Conservation (phyloP, 768 basidiomycete genomes). For the Tylopilus vinaceipallidus region DNA sequence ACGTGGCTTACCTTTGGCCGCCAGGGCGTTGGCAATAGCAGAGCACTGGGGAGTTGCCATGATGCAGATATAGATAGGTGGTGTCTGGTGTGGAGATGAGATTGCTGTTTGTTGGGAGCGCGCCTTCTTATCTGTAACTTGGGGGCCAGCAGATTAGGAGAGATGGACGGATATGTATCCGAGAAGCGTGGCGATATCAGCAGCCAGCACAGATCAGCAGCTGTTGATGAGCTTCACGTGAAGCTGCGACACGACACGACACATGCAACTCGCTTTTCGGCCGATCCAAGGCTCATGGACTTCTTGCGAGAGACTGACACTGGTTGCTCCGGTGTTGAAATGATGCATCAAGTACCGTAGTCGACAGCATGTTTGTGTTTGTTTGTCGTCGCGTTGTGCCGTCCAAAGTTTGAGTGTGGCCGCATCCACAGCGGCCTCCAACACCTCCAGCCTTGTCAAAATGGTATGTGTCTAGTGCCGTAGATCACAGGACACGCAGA, state of each 20-base stretch:
- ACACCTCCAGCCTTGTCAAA: constrained; percentile 30
- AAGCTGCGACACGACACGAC: no score
- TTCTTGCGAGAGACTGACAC: no score
- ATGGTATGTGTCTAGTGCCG: constrained; percentile 36
- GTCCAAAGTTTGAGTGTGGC: neutral
- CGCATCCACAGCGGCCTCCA: constrained; percentile 5
- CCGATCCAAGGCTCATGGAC: no score
- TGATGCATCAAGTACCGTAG: no score
- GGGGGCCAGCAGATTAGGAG: constrained; percentile 10
- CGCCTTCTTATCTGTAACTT: constrained; percentile 14
- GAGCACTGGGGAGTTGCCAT: constrained; percentile 46
- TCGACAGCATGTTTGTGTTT: constrained; percentile 12
- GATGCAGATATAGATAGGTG: constrained; percentile 47
- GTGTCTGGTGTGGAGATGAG: neutral
- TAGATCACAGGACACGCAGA: neutral
- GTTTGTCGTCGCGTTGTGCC: constrained; percentile 15
- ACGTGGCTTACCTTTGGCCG: constrained; percentile 41
- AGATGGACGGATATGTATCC: constrained; percentile 14
- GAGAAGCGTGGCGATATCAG: neutral
- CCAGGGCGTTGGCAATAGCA: constrained; percentile 54
- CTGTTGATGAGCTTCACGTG: no score
- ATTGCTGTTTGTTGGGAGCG: neutral
- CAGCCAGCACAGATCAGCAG: no score
- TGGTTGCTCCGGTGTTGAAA: no score
- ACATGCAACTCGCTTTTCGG: no score